Evolutionary conservation across 164 flowering plant genomes (phyloP).

Genomic region (Magnolia sinica): DNA sequence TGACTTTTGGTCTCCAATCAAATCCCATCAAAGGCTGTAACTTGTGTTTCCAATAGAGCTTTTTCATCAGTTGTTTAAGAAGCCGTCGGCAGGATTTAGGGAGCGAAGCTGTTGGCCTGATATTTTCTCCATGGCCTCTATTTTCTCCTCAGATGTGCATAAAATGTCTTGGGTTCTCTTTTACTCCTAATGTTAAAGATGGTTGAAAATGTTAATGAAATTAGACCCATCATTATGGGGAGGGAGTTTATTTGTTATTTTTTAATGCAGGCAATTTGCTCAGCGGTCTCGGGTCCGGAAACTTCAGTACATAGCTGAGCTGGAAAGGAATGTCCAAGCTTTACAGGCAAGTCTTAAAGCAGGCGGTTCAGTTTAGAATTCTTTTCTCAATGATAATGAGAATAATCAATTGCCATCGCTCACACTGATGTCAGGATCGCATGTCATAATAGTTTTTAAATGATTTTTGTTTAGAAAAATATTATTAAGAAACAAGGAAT

Average conservation of each 20-base stretch:
- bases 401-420: not conserved
- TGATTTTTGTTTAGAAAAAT: not conserved
- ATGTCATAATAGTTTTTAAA: not conserved
- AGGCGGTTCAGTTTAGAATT: not conserved
- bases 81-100: not conserved
- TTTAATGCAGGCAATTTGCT: slow-evolving; percentile 79
- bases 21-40: too few species aligned
- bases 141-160: not conserved
- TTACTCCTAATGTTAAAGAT: not conserved
- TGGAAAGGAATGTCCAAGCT: slow-evolving; percentile 82
- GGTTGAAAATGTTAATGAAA: too few species aligned
- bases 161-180: not conserved
- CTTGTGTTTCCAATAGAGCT: too few species aligned
- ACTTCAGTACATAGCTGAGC: slow-evolving; percentile 96
- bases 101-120: not conserved
- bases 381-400: not conserved
- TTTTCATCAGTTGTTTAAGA: too few species aligned
- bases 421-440: not conserved
- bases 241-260: not conserved
- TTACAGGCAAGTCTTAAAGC: slow-evolving; percentile 56
- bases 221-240: not conserved
- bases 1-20: too few species aligned
- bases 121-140: not conserved
- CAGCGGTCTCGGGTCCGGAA: slow-evolving; percentile 94
- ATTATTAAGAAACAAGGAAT: not conserved